phyloP scores from a whole-genome alignment of 2,329 filamentous ascomycete species.

The Setomelanomma holmii region DNA sequence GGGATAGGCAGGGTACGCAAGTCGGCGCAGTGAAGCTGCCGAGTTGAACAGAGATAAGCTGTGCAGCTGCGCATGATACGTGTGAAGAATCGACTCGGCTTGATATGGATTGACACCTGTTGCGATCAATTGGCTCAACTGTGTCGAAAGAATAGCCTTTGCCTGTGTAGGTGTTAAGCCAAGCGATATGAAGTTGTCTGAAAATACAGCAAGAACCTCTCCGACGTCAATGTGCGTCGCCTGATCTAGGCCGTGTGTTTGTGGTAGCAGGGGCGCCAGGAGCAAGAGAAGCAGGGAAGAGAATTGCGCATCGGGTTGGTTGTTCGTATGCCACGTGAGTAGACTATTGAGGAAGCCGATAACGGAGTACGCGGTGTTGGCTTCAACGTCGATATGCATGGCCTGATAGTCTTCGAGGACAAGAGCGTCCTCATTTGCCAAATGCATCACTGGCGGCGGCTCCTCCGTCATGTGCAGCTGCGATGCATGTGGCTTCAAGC shows the following conservation, averaged over 20 bases:
- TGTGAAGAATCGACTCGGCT: slow-evolving; percentile 62
- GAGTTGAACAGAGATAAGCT: slow-evolving; percentile 56
- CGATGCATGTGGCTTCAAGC: slow-evolving; percentile 18
- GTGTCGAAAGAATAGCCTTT: slow-evolving; percentile 49
- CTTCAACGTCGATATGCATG: slow-evolving; percentile 43
- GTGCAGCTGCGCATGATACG: slow-evolving; percentile 64
- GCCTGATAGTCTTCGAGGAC: slow-evolving; percentile 47
- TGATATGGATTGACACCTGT: slow-evolving; percentile 59
- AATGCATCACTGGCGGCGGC: slow-evolving; percentile 32
- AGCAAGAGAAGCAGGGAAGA: slow-evolving; percentile 56
- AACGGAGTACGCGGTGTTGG: slow-evolving; percentile 48
- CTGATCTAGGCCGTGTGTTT: slow-evolving; percentile 45
- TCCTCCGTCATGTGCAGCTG: slow-evolving; percentile 32
- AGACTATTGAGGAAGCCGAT: slow-evolving; percentile 53
- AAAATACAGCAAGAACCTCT: slow-evolving; percentile 48
- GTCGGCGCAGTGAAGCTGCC: slow-evolving; percentile 63
- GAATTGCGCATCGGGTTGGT: slow-evolving; percentile 55
- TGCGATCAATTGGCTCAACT: slow-evolving; percentile 50
- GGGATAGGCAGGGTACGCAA: slow-evolving; percentile 63
- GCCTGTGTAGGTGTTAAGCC: slow-evolving; percentile 49
- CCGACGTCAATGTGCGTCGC: slow-evolving; percentile 34
- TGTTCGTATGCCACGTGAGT: slow-evolving; percentile 51
- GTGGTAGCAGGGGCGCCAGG: slow-evolving; percentile 54
- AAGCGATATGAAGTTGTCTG: slow-evolving; percentile 48
- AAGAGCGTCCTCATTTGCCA: slow-evolving; percentile 37